These are phyloP conservation scores for Diaporthe velutina DNA, from an alignment of 2,329 filamentous ascomycete species.

Conservation along the genomic window DNA sequence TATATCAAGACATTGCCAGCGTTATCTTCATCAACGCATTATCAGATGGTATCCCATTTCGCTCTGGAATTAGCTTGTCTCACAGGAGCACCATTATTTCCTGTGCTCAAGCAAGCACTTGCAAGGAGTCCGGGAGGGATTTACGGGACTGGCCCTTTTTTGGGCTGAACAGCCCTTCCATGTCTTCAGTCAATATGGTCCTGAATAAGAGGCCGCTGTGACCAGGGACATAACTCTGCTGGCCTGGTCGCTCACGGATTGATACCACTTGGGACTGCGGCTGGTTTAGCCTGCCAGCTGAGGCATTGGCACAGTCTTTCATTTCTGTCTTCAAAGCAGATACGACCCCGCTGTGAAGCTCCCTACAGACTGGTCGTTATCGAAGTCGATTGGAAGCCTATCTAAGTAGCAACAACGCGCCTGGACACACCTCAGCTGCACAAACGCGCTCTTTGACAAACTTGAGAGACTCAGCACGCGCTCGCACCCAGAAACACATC, in stretches of 20 bases:
- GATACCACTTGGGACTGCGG: background rate
- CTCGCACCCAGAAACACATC: background rate
- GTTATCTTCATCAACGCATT: background rate
- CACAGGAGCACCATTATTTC: background rate
- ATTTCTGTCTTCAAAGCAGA: background rate
- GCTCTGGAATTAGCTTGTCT: background rate
- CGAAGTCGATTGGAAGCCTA: background rate
- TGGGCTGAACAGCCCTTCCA: too few species aligned
- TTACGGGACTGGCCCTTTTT: background rate
- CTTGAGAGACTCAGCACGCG: background rate
- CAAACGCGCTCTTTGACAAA: background rate
- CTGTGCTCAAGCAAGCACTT: background rate
- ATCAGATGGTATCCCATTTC: background rate
- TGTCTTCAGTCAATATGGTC: background rate
- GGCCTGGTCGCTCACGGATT: background rate
- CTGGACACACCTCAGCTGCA: background rate
- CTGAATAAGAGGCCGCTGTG: background rate
- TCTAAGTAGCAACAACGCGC: background rate
- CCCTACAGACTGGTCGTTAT: background rate
- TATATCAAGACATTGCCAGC: background rate
- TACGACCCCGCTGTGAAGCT: background rate
- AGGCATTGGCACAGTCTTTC: background rate
- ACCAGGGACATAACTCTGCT: background rate
- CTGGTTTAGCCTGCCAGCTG: background rate
- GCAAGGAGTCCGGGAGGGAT: too few species aligned